Evolutionary conservation across 768 basidiomycete species (phyloP).

Genomic region (Clitopilus passeckerianus): DNA sequence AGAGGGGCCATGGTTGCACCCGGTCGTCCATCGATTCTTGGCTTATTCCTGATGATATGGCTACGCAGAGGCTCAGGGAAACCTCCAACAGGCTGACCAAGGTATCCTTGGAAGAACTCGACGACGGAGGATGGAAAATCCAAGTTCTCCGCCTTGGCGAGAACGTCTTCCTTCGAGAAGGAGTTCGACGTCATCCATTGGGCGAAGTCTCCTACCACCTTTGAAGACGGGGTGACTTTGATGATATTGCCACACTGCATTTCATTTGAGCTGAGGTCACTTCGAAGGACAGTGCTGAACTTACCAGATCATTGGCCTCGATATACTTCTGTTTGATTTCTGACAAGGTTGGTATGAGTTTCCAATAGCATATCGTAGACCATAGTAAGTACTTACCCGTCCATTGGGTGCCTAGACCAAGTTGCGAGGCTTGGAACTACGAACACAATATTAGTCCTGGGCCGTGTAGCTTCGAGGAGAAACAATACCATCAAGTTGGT

Average conservation of each 20-base stretch:
- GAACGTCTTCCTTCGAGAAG: conserved; percentile 80
- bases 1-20: conserved; percentile 84
- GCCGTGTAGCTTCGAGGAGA: background rate
- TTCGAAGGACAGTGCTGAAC: conserved; percentile 17
- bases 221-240: conserved; percentile 99
- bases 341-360: conserved; percentile 18
- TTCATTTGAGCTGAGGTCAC: conserved; percentile 8
- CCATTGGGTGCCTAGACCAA: conserved; percentile 98
- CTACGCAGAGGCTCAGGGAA: conserved; percentile 97
- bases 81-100: conserved; percentile 96
- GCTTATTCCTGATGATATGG: conserved; percentile 89
- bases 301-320: conserved; percentile 90
- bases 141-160: conserved; percentile 80
- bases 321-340: conserved; percentile 99
- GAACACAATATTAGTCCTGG: conserved; percentile 9
- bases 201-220: conserved; percentile 98
- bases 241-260: conserved; percentile 91
- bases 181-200: conserved; percentile 99
- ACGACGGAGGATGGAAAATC: conserved; percentile 98
- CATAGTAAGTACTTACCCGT: conserved; percentile 42
- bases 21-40: conserved; percentile 90
- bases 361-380: conserved; percentile 6
- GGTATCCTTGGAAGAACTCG: conserved; percentile 99
- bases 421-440: conserved; percentile 97
- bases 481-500: conserved; percentile 84